Conservation (phyloP, 1,284 basidiomycete genomes). For the Sphagnurus paluster region DNA sequence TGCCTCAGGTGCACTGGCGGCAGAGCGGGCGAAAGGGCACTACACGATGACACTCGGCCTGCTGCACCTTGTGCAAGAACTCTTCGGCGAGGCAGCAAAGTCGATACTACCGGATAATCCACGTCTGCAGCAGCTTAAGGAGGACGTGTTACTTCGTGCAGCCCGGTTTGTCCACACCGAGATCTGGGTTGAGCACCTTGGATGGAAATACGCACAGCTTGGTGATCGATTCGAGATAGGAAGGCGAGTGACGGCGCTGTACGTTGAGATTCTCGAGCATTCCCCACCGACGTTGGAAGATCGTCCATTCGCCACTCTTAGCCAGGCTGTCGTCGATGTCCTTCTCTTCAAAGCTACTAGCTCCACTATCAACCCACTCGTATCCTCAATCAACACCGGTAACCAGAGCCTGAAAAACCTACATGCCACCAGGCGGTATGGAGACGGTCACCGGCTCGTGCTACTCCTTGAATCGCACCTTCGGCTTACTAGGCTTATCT, state of each 20-base stretch:
- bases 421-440: slow-evolving; percentile 60
- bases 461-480: slow-evolving; percentile 69
- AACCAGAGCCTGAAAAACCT: slow-evolving; percentile 59
- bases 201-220: slow-evolving; percentile 80
- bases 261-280: slow-evolving; percentile 65
- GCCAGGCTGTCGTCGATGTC: slow-evolving; percentile 63
- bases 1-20: slow-evolving; percentile 64
- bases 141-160: slow-evolving; percentile 79
- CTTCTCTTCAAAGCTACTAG: slow-evolving; percentile 71
- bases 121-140: slow-evolving; percentile 70
- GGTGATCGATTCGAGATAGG: slow-evolving; percentile 83
- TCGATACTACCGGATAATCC: slow-evolving; percentile 59
- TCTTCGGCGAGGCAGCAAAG: slow-evolving; percentile 73
- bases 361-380: slow-evolving; percentile 74
- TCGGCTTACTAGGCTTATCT: slow-evolving; percentile 56
- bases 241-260: slow-evolving; percentile 63
- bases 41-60: slow-evolving; percentile 82
- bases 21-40: slow-evolving; percentile 71
- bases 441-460: slow-evolving; percentile 70
- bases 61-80: slow-evolving; percentile 72
- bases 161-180: slow-evolving; percentile 78
- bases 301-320: slow-evolving; percentile 57
- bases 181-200: slow-evolving; percentile 82
- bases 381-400: slow-evolving; percentile 66
- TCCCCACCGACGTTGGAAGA: slow-evolving; percentile 52